These are phyloP conservation scores for Tetrastigma voinierianum DNA, from an alignment of 164 flowering plant species.

Conservation along the genomic window DNA sequence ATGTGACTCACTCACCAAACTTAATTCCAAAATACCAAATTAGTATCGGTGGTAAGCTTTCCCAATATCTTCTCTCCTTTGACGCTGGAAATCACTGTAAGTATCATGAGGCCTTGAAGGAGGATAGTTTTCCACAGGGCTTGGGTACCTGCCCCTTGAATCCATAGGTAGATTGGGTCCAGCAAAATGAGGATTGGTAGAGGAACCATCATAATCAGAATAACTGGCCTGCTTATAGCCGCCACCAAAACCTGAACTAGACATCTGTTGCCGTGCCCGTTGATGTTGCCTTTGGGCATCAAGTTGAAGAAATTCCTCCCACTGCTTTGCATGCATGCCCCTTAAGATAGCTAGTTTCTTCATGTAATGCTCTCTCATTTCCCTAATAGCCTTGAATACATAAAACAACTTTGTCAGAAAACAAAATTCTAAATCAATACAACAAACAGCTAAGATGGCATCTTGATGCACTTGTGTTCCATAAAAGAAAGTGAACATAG, in stretches of 20 bases:
- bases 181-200: slow-evolving; percentile 44
- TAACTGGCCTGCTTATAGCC: slow-evolving; percentile 55
- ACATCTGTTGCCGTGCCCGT: slow-evolving; percentile 43
- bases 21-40: slow-evolving; percentile 12
- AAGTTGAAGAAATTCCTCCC: slow-evolving; percentile 87
- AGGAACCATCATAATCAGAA: slow-evolving; percentile 51
- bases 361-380: slow-evolving; percentile 73
- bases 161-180: slow-evolving; percentile 49
- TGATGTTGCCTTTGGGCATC: slow-evolving; percentile 66
- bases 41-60: slow-evolving; percentile 69
- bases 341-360: slow-evolving; percentile 63
- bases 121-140: slow-evolving; percentile 50
- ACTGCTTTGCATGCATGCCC: slow-evolving; percentile 68
- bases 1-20: slow-evolving; percentile 52
- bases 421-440: background rate
- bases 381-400: slow-evolving; percentile 61
- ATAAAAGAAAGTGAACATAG: too few species aligned
- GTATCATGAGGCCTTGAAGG: slow-evolving; percentile 57
- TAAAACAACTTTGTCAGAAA: slow-evolving; percentile 19
- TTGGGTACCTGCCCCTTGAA: slow-evolving; percentile 59
- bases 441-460: background rate
- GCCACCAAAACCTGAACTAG: slow-evolving; percentile 50
- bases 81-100: slow-evolving; percentile 70
- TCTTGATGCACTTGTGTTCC: background rate
- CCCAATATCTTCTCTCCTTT: slow-evolving; percentile 73